Conservation (phyloP, 176 grass and related monocot species). For the Aechmea fasciata region DNA sequence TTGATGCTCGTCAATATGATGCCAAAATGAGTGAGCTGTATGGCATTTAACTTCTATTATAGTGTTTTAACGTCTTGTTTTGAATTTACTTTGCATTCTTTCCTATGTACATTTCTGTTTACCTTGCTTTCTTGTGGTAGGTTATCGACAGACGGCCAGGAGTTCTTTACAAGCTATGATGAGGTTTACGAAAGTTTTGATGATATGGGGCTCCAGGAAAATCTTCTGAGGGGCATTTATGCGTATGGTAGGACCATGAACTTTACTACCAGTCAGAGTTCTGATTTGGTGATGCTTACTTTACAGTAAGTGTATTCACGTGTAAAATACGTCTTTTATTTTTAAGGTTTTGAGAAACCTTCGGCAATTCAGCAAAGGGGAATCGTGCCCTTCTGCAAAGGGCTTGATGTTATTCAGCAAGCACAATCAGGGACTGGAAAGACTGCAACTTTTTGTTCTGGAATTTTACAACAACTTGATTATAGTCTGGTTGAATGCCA, state of each 20-base stretch:
- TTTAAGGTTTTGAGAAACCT: conserved; percentile 86
- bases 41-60: conserved; percentile 17
- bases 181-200: conserved; percentile 89
- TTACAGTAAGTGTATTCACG: not conserved
- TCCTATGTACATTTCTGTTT: not conserved
- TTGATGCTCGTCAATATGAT: conserved; percentile 73
- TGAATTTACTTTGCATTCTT: not conserved
- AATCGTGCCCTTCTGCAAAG: conserved; percentile 90
- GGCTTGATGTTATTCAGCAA: conserved; percentile 92
- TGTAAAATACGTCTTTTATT: not conserved
- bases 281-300: not conserved
- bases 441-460: conserved; percentile 93
- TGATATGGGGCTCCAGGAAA: conserved; percentile 93
- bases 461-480: conserved; percentile 84
- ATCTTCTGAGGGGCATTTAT: conserved; percentile 88
- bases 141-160: conserved; percentile 43
- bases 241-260: conserved; percentile 47
- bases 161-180: conserved; percentile 79
- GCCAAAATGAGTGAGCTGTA: conserved; percentile 76
- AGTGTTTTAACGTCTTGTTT: not conserved
- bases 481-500: conserved; percentile 83
- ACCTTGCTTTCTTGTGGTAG: conserved; percentile 14
- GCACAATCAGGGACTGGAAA: conserved; percentile 93
- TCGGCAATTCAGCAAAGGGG: conserved; percentile 92
- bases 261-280: not conserved